Base-by-base conservation (phyloP, 768 basidiomycete genomes). In the Suillus decipiens region DNA sequence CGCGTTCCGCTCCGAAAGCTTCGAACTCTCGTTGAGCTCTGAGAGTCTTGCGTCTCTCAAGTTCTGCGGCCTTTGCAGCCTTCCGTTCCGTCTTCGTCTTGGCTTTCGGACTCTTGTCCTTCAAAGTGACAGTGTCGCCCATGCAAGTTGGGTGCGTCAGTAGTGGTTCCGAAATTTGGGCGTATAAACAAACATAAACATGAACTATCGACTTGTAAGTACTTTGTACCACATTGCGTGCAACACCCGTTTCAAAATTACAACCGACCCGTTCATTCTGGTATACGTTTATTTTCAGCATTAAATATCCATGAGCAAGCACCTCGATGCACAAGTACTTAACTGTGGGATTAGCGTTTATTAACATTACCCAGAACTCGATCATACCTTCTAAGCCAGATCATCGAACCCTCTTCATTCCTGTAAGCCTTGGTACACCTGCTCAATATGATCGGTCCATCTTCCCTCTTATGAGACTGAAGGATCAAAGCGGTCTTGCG, bases 171-270 rank as follows among this genome's bases (percentile, higher is more conserved):
- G 36, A 11, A 7, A 42, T 42, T 43, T 19, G 19, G 19, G 10
- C 19, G 19, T 9, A n/a, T 5, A 66, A 68, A 68, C 33, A 63
- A 14, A 37, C 17, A 57, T 53, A 66, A 58, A 69, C 14, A 63
- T n/a, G 57, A 50, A 53, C 62, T 14, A 37, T 37, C n/a, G n/a
- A n/a, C n/a, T n/a, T 37, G 37, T 37, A 37, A 37, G 37, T 37
- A 37, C 37, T 37, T 3, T 14, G 11, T 37, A 37, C 34, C 3
- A 28, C 1, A 6, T 7, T 17, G 15, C 7, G 15, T 41, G 39
- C 39, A 41, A 41, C 37, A 11, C n/a, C n/a, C n/a, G 12, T 37
- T 3, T 37, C 37, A 37, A 11, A 37, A 41, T 41, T 41, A 43
- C 42, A 43, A 9, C 56, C 53, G 28, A 48, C n/a, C 19, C 8